Conservation (phyloP, 75 land plant genomes). For the Ceratopteris richardii region DNA sequence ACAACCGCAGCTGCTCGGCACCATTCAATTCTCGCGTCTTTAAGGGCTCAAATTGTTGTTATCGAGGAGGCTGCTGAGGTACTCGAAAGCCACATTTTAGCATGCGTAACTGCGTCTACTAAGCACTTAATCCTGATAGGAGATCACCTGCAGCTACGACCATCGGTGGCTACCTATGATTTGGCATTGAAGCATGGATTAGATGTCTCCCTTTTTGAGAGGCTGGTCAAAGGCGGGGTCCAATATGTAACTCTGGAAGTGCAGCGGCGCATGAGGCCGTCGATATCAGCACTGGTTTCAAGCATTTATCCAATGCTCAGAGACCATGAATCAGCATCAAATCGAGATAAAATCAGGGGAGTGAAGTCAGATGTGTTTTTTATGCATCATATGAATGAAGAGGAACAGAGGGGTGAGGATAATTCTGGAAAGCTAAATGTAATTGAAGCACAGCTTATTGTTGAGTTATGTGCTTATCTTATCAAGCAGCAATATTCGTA, state of each 20-base stretch:
- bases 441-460: conserved; percentile 13
- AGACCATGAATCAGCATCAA: conserved; percentile 13
- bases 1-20: conserved; percentile 26
- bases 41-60: conserved; percentile 20
- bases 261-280: conserved; percentile 24
- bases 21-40: conserved; percentile 10
- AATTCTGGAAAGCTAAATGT: conserved; percentile 12
- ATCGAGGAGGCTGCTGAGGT: conserved; percentile 46
- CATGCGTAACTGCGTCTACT: conserved; percentile 21
- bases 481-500: conserved; percentile 10
- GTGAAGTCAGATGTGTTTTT: conserved; percentile 14
- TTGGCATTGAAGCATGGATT: conserved; percentile 15
- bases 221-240: conserved; percentile 15
- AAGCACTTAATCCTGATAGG: conserved; percentile 36
- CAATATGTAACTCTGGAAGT: conserved; percentile 14
- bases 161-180: conserved; percentile 13
- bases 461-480: conserved; percentile 17
- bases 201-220: conserved; percentile 29
- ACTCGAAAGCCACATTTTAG: conserved; percentile 33
- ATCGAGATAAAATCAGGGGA: conserved; percentile 10
- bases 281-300: conserved; percentile 9
- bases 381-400: conserved; percentile 9
- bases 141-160: conserved; percentile 39
- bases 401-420: conserved; percentile 7
- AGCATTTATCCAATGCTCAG: conserved; percentile 17